Evolutionary conservation across 805 yeast genomes (phyloP), one percentile per base, ranked within the genome.

Genomic region (Kodamaea hsintzibuensis): DNA sequence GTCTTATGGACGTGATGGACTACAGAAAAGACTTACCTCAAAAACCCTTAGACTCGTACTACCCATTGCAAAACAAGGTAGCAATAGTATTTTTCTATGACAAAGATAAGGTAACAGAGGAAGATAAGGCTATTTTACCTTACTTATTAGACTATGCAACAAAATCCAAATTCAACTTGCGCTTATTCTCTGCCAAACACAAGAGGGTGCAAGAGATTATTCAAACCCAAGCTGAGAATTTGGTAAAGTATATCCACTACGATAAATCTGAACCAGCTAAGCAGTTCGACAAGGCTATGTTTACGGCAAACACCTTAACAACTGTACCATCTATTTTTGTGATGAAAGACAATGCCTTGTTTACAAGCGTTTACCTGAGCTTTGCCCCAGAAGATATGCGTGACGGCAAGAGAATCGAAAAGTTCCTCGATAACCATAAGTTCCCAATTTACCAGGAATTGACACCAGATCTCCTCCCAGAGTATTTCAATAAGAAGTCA

Each of bases 321-420:
- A 76, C 85, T 7, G 73, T 74, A 37, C 96, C 96, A 1, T 83
- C 89, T 13, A 60, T 88, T 16, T 68, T 84, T 30, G 71, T 86
- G 18, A 80, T 85, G 65, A 85, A 82, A 59, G 86, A 86, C 51
- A 79, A 81, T 51, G 72, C 83, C 12, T 63, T 82, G 52, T 62
- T 80, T 33, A 78, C 89, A 0, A 70, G 72, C 3, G 78, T 85
- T 4, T 85, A 68, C 58, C 88, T 82, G 59, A 83, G 82, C 53
- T 83, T 82, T 68, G 84, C 85, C 0, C 81, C 90, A 6, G 82
- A 82, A 48, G 89, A 87, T 59, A 77, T 81, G 53, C 77, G 95
- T 57, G 77, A 82, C 57, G 67, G 68, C 14, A 73, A 72, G 18
- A 67, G 71, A 40, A 73, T 88, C 8, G 63, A 76, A 57, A 64